Conservation (phyloP, 2,329 filamentous ascomycete species). For the Colletotrichum lentis region DNA sequence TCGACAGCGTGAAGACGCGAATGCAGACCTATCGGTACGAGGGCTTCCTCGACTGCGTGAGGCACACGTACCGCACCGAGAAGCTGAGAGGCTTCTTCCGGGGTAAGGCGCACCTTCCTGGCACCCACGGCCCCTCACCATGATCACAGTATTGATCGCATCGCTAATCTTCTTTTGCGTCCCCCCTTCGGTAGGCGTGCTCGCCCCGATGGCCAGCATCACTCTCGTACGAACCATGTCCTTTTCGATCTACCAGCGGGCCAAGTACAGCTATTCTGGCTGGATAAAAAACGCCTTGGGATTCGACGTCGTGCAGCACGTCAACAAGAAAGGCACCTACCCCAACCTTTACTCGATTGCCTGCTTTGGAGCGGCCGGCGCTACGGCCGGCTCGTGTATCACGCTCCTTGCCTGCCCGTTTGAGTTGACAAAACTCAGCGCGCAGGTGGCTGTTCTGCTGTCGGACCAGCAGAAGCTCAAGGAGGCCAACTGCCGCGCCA, state of each 20-base stretch:
- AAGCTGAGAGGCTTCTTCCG: conserved; percentile 81
- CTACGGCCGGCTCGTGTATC: conserved; percentile 80
- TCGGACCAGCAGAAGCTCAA: conserved; percentile 61
- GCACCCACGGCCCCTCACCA: conserved; percentile 24
- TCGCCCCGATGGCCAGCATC: conserved; percentile 81
- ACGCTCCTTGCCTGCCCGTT: conserved; percentile 86
- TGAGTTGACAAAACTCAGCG: conserved; percentile 87
- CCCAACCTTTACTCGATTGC: conserved; percentile 77
- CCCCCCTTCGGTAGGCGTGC: conserved; percentile 64
- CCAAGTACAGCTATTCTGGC: conserved; percentile 76
- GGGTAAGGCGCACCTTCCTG: conserved; percentile 58
- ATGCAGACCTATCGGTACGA: conserved; percentile 87
- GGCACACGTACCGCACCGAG: conserved; percentile 78
- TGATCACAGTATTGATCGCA: conserved; percentile 40
- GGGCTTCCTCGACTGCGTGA: conserved; percentile 77
- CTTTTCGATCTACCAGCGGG: conserved; percentile 80
- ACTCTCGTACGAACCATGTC: conserved; percentile 80
- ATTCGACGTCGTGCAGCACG: conserved; percentile 76
- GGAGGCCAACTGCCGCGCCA: conserved; percentile 45
- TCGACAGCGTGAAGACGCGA: conserved; percentile 89
- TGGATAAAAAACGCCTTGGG: conserved; percentile 73
- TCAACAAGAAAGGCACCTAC: conserved; percentile 73
- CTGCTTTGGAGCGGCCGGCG: conserved; percentile 81
- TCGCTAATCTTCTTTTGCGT: conserved; percentile 32
- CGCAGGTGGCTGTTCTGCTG: conserved; percentile 83